phyloP scores from a whole-genome alignment of 805 yeast genomes.

The Candida vaughaniae region DNA sequence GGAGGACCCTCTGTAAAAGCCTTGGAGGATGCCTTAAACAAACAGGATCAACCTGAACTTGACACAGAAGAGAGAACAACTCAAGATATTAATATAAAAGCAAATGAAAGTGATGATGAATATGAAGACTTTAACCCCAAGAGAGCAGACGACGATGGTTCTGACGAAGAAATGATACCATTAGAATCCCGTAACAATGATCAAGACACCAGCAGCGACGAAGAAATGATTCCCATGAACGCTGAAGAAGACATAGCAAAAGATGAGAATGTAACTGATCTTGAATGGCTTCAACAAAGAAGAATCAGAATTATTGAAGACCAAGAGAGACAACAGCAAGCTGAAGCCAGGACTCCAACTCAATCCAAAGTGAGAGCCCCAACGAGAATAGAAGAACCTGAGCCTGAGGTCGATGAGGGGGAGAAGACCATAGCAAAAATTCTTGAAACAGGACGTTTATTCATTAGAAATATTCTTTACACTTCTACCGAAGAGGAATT shows the following conservation, averaged over 20 bases:
- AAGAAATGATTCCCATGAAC: conserved; percentile 16
- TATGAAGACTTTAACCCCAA: conserved; percentile 44
- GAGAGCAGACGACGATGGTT: conserved; percentile 48
- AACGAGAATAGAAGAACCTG: conserved; percentile 9
- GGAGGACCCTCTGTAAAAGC: conserved; percentile 48
- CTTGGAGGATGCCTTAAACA: conserved; percentile 42
- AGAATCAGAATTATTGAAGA: conserved; percentile 61
- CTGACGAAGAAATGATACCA: conserved; percentile 21
- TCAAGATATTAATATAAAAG: conserved; percentile 28
- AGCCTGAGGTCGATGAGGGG: conserved; percentile 32
- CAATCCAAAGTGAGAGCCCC: conserved; percentile 2
- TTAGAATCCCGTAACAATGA: conserved; percentile 42
- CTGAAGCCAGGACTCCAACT: conserved; percentile 4
- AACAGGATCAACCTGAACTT: conserved; percentile 15
- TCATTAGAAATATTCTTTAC: conserved; percentile 82
- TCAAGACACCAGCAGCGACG: conserved; percentile 15
- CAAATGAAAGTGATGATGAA: conserved; percentile 51
- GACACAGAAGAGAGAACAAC: conserved; percentile 2
- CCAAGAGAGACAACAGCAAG: conserved; percentile 17
- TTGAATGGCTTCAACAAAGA: conserved; percentile 83
- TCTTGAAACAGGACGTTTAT: conserved; percentile 72
- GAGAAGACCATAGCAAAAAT: conserved; percentile 53
- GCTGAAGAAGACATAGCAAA: conserved; percentile 28
- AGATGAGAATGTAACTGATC: conserved; percentile 76
- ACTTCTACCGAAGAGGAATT: conserved; percentile 80